These are phyloP conservation scores for Penstemon newberryi DNA, from an alignment of 257 asterid species.

Conservation along the genomic window DNA sequence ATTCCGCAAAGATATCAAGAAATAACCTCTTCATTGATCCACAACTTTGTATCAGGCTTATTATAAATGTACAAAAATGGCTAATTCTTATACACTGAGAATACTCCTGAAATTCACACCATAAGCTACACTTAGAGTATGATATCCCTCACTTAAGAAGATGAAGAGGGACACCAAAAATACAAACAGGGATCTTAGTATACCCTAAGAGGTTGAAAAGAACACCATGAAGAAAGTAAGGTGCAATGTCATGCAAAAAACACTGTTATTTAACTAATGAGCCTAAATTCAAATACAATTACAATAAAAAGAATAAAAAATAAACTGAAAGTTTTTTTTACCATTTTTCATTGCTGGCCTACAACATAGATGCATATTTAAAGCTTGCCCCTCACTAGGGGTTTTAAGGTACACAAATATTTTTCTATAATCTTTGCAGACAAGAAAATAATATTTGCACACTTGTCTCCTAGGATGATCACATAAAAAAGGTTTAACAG, in stretches of 20 bases:
- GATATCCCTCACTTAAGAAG: neutral
- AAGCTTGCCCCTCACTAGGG: neutral
- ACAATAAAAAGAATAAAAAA: too few relatives aligned
- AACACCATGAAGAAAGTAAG: neutral
- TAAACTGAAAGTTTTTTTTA: neutral
- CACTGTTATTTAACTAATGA: neutral
- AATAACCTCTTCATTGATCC: neutral
- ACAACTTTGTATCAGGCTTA: neutral
- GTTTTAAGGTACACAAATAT: neutral
- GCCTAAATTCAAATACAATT: neutral
- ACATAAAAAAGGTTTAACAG: too few relatives aligned
- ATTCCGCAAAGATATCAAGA: neutral
- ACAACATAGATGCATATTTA: neutral
- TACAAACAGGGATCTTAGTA: neutral
- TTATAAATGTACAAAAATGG: neutral
- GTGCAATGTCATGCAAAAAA: neutral
- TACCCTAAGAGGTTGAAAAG: neutral
- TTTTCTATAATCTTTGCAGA: neutral
- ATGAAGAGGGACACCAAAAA: neutral
- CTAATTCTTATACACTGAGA: neutral
- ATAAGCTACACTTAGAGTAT: neutral
- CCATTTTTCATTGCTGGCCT: neutral
- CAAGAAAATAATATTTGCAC: too few relatives aligned
- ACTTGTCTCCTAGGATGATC: neutral
- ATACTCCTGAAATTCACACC: neutral